These are phyloP conservation scores for Nematodospora valgi DNA, from an alignment of 805 yeast genomes.

Conservation along the genomic window DNA sequence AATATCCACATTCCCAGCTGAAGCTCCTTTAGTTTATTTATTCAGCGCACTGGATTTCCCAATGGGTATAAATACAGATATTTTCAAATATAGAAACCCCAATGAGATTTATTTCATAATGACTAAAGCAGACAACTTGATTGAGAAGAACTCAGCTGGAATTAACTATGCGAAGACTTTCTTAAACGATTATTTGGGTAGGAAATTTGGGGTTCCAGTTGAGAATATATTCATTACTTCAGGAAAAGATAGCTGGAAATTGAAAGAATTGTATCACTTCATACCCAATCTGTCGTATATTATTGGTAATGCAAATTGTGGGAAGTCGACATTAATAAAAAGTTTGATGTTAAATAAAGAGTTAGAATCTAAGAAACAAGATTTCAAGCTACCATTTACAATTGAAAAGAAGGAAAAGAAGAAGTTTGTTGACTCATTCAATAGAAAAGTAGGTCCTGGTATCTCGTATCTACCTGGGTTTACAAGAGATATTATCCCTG, in stretches of 20 bases:
- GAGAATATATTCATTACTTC: constrained; percentile 48
- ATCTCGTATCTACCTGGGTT: constrained; percentile 62
- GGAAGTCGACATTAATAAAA: constrained; percentile 62
- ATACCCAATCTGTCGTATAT: constrained; percentile 45
- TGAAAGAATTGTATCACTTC: constrained; percentile 27
- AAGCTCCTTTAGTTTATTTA: constrained; percentile 53
- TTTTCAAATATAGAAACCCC: constrained; percentile 32
- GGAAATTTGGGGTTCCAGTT: constrained; percentile 27
- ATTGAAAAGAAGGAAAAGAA: constrained; percentile 8
- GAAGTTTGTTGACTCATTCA: constrained; percentile 16
- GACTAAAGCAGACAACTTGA: constrained; percentile 45
- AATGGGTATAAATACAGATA: constrained; percentile 41
- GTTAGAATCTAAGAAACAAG: constrained; percentile 10
- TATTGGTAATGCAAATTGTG: constrained; percentile 66
- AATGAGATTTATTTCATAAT: constrained; percentile 37
- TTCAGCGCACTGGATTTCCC: constrained; percentile 75
- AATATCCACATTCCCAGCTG: constrained; percentile 29
- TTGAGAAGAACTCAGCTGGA: constrained; percentile 25
- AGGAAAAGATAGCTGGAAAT: constrained; percentile 52
- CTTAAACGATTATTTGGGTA: constrained; percentile 31
- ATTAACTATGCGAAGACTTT: constrained; percentile 25
- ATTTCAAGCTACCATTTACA: constrained; percentile 1
- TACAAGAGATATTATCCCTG: constrained; percentile 51
- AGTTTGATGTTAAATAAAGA: constrained; percentile 30
- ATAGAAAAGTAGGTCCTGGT: constrained; percentile 41